These are phyloP conservation scores for Cordyceps fumosorosea DNA, from an alignment of 2,329 filamentous ascomycete species.

Conservation along the genomic window DNA sequence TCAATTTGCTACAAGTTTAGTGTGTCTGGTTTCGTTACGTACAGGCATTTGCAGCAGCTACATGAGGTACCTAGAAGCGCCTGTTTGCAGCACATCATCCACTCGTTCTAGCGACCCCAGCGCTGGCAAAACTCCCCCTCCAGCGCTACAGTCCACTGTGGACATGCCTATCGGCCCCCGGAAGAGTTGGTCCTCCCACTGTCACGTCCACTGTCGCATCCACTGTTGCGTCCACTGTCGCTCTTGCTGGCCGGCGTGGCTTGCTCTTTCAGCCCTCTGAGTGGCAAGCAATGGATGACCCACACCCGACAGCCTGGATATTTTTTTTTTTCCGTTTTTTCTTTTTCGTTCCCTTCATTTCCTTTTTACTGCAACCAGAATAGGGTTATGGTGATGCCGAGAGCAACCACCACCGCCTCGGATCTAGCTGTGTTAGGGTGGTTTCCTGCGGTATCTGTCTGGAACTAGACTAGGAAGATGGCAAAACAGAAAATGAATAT, in stretches of 20 bases:
- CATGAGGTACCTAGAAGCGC: too few species aligned
- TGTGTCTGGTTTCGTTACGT: too few species aligned
- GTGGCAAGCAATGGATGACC: slow-evolving; percentile 3
- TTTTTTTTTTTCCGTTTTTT: neutral
- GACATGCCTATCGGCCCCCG: neutral
- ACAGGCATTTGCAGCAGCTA: too few species aligned
- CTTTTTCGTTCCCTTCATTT: neutral
- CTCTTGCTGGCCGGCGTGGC: neutral
- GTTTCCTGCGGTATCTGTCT: neutral
- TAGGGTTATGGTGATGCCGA: slow-evolving; percentile 14
- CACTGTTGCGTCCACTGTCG: too few species aligned
- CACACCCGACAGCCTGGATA: neutral
- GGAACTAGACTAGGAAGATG: neutral
- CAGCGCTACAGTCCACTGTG: neutral
- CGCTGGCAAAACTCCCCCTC: neutral
- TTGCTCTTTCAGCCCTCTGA: neutral
- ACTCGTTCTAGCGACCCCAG: neutral
- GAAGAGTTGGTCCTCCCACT: neutral
- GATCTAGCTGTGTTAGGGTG: neutral
- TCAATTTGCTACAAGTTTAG: neutral
- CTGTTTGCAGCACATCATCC: too few species aligned
- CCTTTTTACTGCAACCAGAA: slow-evolving; percentile 10
- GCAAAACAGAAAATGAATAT: neutral
- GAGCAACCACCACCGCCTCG: slow-evolving; percentile 1
- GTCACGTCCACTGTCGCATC: too few species aligned